Evolutionary conservation across 768 basidiomycete genomes (phyloP).

Genomic region (Porpolomopsis calyptriformis): DNA sequence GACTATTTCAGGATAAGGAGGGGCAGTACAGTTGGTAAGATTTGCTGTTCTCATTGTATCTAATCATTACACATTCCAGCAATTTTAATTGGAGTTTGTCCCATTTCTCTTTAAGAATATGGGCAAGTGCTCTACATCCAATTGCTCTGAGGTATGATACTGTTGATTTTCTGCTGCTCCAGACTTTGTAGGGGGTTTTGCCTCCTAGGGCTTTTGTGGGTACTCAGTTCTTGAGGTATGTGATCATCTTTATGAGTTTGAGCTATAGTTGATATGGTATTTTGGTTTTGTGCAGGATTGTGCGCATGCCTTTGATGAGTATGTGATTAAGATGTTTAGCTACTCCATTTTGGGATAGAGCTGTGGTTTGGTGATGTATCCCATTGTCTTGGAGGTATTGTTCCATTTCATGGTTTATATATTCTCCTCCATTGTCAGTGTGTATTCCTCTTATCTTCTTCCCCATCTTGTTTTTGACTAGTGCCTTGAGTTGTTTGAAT

Average conservation of each 20-base stretch:
- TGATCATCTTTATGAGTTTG: constrained; percentile 14
- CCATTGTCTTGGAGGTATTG: constrained; percentile 10
- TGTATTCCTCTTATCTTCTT: neutral
- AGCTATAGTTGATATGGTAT: constrained; percentile 20
- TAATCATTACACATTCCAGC: constrained; percentile 7
- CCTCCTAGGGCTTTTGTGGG: constrained; percentile 10
- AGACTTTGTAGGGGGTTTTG: constrained; percentile 9
- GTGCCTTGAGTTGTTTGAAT: neutral
- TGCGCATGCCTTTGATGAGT: constrained; percentile 12
- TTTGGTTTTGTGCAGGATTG: constrained; percentile 13
- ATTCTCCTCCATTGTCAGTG: constrained; percentile 2
- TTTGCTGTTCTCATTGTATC: constrained; percentile 9
- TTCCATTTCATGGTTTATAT: constrained; percentile 12
- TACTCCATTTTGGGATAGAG: constrained; percentile 22
- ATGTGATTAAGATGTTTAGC: constrained; percentile 20
- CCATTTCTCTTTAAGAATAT: neutral
- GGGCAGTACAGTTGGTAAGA: constrained; percentile 14
- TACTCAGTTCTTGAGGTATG: constrained; percentile 17
- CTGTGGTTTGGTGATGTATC: constrained; percentile 16
- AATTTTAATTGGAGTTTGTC: constrained; percentile 8
- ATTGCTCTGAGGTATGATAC: constrained; percentile 18
- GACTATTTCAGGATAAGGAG: constrained; percentile 5
- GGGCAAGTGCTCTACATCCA: constrained; percentile 9
- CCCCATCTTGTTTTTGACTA: neutral
- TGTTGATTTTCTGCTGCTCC: constrained; percentile 14